A percentile compares a stretch with the other conserved stretches of the same genome.
Evolutionary conservation across 352 stramenopile genomes (phyloP).

Genomic region (Globisporangium megalacanthum): DNA sequence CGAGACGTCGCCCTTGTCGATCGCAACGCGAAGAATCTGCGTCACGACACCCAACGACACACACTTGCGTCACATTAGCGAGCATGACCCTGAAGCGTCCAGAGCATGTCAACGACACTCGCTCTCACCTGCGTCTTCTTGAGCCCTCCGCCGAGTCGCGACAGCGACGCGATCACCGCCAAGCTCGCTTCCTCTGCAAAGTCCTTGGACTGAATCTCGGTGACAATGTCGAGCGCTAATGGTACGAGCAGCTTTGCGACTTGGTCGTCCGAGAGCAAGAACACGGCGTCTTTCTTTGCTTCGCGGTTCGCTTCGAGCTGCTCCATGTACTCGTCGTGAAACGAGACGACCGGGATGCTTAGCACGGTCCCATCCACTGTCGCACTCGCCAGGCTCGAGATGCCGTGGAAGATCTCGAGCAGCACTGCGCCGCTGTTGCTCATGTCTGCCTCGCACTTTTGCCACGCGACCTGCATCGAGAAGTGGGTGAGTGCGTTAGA

Average conservation of each 20-base stretch:
- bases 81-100: too few species aligned
- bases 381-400: constrained; percentile 46
- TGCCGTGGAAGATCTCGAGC: constrained; percentile 54
- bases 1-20: constrained; percentile 81
- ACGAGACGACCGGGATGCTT: constrained; percentile 40
- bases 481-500: not conserved
- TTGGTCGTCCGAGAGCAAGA: constrained; percentile 73
- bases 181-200: constrained; percentile 60
- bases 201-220: constrained; percentile 77
- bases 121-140: constrained; percentile 69
- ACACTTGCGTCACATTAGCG: not conserved
- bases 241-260: constrained; percentile 67
- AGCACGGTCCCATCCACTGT: constrained; percentile 74
- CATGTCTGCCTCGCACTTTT: constrained; percentile 57
- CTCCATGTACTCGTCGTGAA: constrained; percentile 60
- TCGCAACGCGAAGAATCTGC: constrained; percentile 76
- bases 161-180: constrained; percentile 47
- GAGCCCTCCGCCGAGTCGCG: constrained; percentile 43
- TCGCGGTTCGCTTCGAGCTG: constrained; percentile 37
- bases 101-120: not conserved
- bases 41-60: not conserved
- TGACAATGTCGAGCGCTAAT: constrained; percentile 63
- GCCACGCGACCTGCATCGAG: constrained; percentile 41
- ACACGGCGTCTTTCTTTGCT: constrained; percentile 56
- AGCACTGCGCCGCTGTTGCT: constrained; percentile 36